Base-by-base conservation (phyloP, 139 green algal genomes). In the Picochlorum sp. region DNA sequence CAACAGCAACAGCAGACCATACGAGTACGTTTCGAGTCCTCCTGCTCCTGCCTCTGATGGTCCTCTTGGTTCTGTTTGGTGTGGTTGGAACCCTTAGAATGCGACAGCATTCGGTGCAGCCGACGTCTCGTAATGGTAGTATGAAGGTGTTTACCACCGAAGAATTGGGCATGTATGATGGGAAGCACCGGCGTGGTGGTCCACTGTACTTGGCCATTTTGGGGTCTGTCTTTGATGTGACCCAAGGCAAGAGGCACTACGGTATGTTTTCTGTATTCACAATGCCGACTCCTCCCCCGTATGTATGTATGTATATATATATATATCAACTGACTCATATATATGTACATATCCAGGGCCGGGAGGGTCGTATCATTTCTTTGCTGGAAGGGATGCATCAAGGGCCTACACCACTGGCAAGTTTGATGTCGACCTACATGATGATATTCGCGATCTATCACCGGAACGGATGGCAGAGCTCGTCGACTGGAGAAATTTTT, bases 171-270 rank as follows among this genome's bases (percentile, higher is more conserved):
- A n/a, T 49, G n/a, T 86, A 78, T 57, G 55, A 78, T 28, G 80
- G 71, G 1, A 8, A 66, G 5, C 63, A 34, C 0, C n/a, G n/a
- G 7, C 21, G 51, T 30, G 51, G 23, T 18, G 21, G 62, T 8
- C 66, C 63, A 0, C 45, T 83, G 10, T 88, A 85, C 66, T 26
- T 92, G 0, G 73, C 69, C 3, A 76, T 88, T 11, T 28, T 87
- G 49, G 85, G 85, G 0, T 45, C 84, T 24, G 83, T 92, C 38
- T 92, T 81, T 60, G 85, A 92, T 55, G 85, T 92, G 26, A 78
- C 69, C 0, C 45, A 28, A 1, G 77, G 74, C 6, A 51, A 54
- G 7, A 31, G 72, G n/a, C 81, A 79, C 49, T 87, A 87, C 26
- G 73, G 80, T 80, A 58, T n/a, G 61, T 26, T 8, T 20, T 13